Percentiles rank a stretch among this genome's conserved stretches.
These are phyloP conservation scores for Mycena crocata DNA, from an alignment of 768 basidiomycete species.

Conservation along the genomic window DNA sequence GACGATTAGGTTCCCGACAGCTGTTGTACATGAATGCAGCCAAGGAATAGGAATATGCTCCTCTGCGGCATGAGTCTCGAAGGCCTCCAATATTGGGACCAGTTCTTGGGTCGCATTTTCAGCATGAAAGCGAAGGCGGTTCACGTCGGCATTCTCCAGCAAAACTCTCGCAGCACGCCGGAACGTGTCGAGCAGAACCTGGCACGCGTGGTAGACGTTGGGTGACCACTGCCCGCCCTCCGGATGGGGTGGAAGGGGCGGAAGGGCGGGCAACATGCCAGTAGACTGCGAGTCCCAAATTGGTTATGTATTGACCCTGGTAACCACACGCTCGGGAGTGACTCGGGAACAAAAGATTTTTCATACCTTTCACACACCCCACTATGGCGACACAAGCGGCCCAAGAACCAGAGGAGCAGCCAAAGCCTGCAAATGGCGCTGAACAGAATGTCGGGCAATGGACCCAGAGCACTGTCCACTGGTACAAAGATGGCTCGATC, in stretches of 20 bases:
- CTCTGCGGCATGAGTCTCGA: background rate
- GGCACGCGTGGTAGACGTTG: background rate
- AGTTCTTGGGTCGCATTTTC: background rate
- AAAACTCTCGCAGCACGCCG: background rate
- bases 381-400: background rate
- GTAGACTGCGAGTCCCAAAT: background rate
- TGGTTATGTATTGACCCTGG: background rate
- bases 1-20: background rate
- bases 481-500: conserved; percentile 1
- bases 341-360: background rate
- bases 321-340: too few relatives aligned
- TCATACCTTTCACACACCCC: background rate
- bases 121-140: background rate
- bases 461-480: background rate
- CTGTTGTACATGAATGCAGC: background rate
- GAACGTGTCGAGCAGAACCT: background rate
- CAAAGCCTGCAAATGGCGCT: background rate
- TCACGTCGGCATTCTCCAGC: background rate
- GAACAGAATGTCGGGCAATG: background rate
- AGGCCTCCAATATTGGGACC: background rate
- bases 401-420: background rate
- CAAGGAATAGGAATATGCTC: conserved; percentile 1
- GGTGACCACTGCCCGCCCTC: background rate
- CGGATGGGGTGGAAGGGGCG: background rate
- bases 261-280: background rate